phyloP scores from a whole-genome alignment of 345 rosid genomes.

The Anastatica hierochuntica region DNA sequence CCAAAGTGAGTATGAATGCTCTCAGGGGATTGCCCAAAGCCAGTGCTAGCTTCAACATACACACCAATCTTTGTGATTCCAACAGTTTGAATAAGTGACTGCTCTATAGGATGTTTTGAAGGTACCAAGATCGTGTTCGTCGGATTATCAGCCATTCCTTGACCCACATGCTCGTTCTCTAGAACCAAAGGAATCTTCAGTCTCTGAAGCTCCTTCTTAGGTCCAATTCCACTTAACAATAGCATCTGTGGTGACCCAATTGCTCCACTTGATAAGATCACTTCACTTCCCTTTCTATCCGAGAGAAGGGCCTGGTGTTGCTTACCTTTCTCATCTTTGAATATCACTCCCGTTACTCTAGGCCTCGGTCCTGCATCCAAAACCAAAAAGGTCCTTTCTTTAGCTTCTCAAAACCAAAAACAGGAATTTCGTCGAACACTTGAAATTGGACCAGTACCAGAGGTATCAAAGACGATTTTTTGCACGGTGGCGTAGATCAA shows the following conservation, averaged over 20 bases:
- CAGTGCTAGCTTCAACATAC: slow-evolving; percentile 88
- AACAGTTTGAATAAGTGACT: slow-evolving; percentile 80
- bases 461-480: slow-evolving; percentile 53
- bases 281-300: slow-evolving; percentile 48
- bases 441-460: no score
- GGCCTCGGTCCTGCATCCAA: slow-evolving; percentile 44
- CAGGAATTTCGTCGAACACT: slow-evolving; percentile 6
- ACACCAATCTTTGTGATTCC: slow-evolving; percentile 88
- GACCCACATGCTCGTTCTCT: slow-evolving; percentile 57
- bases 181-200: slow-evolving; percentile 53
- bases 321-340: slow-evolving; percentile 78
- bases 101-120: slow-evolving; percentile 37
- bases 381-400: neutral
- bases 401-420: neutral
- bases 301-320: slow-evolving; percentile 54
- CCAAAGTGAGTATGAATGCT: slow-evolving; percentile 82
- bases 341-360: slow-evolving; percentile 67
- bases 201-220: slow-evolving; percentile 50
- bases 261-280: slow-evolving; percentile 76
- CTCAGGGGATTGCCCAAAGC: slow-evolving; percentile 64
- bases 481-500: slow-evolving; percentile 74
- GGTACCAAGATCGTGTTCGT: slow-evolving; percentile 82
- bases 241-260: slow-evolving; percentile 86
- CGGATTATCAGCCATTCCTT: slow-evolving; percentile 90
- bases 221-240: slow-evolving; percentile 84